Percentiles rank a stretch among this genome's conserved stretches.
These are phyloP conservation scores for Microbotryum scabiosae DNA, from an alignment of 1,284 basidiomycete genomes.

Conservation along the genomic window DNA sequence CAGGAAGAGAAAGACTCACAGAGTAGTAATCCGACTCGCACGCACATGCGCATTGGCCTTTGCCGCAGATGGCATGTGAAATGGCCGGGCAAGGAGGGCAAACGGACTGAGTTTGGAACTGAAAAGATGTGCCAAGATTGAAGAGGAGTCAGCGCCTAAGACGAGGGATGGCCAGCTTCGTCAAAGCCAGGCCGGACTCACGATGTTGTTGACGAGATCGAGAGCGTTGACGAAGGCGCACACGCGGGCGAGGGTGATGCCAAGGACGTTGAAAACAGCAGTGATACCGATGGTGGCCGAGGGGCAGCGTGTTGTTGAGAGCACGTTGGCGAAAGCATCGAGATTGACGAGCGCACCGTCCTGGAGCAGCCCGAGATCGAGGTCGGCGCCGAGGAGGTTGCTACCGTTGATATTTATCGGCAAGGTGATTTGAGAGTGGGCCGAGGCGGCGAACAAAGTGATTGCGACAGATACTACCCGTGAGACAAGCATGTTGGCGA, in stretches of 20 bases:
- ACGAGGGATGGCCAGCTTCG: not conserved
- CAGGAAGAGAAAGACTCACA: not conserved
- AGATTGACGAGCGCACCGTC: not conserved
- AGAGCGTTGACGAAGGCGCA: slow-evolving; percentile 14
- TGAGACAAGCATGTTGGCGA: not conserved
- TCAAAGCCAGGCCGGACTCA: not conserved
- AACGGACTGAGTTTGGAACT: not conserved
- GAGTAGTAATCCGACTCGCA: slow-evolving; percentile 1
- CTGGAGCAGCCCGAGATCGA: slow-evolving; percentile 1
- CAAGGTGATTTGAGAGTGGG: not conserved
- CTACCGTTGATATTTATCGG: slow-evolving; percentile 4
- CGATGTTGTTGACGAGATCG: not conserved
- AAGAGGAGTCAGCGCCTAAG: not conserved
- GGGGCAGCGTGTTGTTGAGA: slow-evolving; percentile 8
- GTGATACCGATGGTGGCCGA: slow-evolving; percentile 8
- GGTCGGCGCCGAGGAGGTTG: slow-evolving; percentile 7
- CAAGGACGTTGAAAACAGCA: not conserved
- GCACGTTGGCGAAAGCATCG: slow-evolving; percentile 3
- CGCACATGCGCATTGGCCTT: slow-evolving; percentile 10
- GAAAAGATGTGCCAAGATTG: not conserved
- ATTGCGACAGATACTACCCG: not conserved
- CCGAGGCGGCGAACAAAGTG: slow-evolving; percentile 1
- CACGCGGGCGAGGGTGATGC: slow-evolving; percentile 1
- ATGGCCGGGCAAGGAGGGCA: slow-evolving; percentile 5
- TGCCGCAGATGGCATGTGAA: slow-evolving; percentile 7